Percentiles rank a stretch among this genome's conserved stretches.
Conservation (phyloP, 805 yeast genomes). For the Soucietia sequanensis region DNA sequence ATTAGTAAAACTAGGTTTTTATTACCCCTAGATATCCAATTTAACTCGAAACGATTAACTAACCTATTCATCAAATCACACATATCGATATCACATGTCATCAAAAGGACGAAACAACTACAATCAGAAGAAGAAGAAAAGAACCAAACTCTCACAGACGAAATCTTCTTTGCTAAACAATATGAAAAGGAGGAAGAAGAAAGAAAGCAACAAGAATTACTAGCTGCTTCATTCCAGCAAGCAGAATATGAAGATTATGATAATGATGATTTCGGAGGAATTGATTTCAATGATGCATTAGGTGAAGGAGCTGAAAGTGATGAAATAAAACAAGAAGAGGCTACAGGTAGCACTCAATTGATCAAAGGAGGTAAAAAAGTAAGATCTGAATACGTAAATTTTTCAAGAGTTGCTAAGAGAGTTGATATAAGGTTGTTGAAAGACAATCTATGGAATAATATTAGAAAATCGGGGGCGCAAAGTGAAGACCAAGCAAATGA, state of each 20-base stretch:
- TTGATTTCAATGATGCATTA: slow-evolving; percentile 45
- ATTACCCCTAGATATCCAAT: slow-evolving; percentile 73
- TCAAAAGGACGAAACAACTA: slow-evolving; percentile 19
- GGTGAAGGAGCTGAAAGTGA: slow-evolving; percentile 14
- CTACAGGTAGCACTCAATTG: slow-evolving; percentile 7
- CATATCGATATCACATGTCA: slow-evolving; percentile 34
- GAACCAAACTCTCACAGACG: slow-evolving; percentile 49
- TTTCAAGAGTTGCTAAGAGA: slow-evolving; percentile 41
- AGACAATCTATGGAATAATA: slow-evolving; percentile 40
- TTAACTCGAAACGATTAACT: slow-evolving; percentile 66
- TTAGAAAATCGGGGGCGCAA: too few relatives aligned
- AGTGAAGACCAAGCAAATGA: slow-evolving; percentile 10
- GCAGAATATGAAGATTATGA: slow-evolving; percentile 42
- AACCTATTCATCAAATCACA: slow-evolving; percentile 68
- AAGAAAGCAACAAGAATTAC: slow-evolving; percentile 35
- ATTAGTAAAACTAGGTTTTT: slow-evolving; percentile 35
- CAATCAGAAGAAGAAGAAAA: slow-evolving; percentile 15
- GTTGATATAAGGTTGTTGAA: slow-evolving; percentile 41
- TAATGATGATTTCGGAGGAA: slow-evolving; percentile 35
- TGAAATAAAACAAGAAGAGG: slow-evolving; percentile 10
- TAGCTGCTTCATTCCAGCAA: slow-evolving; percentile 38
- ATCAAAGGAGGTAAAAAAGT: slow-evolving; percentile 20
- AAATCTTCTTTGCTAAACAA: slow-evolving; percentile 69
- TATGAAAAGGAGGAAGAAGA: slow-evolving; percentile 45
- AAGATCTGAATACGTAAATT: slow-evolving; percentile 40